Conservation (phyloP, 345 rosid species). For the Laguncularia racemosa region DNA sequence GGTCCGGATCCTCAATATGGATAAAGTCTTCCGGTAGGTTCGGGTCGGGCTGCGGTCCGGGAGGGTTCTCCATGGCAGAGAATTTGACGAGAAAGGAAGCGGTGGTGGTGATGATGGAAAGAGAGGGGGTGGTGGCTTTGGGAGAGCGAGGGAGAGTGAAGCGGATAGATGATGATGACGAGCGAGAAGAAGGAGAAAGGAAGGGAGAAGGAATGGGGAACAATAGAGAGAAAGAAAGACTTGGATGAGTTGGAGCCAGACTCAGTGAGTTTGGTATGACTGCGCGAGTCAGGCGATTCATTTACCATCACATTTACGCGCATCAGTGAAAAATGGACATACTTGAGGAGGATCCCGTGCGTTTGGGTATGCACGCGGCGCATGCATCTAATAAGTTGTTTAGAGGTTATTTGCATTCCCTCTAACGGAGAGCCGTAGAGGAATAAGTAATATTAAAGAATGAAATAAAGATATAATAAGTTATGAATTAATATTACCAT, state of each 20-base stretch:
- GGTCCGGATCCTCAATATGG: constrained; percentile 63
- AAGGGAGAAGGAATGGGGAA: not conserved
- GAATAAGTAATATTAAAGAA: too few relatives aligned
- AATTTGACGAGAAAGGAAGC: constrained; percentile 1
- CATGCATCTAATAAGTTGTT: too few relatives aligned
- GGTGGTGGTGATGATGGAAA: constrained; percentile 4
- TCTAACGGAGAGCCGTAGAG: too few relatives aligned
- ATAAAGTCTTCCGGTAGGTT: constrained; percentile 50
- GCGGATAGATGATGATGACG: too few relatives aligned
- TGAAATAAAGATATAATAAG: too few relatives aligned
- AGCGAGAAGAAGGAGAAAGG: not conserved
- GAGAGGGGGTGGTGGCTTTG: not conserved
- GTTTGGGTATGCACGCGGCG: too few relatives aligned
- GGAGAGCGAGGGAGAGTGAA: not conserved
- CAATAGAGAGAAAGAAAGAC: constrained; percentile 1
- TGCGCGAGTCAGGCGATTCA: constrained; percentile 30
- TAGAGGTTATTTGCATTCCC: too few relatives aligned
- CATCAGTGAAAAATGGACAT: not conserved
- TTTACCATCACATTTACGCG: constrained; percentile 5
- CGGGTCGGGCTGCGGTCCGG: constrained; percentile 33
- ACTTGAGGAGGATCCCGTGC: too few relatives aligned
- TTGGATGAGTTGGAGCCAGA: constrained; percentile 14
- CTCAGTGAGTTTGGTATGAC: constrained; percentile 3
- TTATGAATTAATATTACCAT: too few relatives aligned
- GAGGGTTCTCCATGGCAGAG: constrained; percentile 3